Evolutionary conservation across 257 asterid species (phyloP).

Genomic region (Coffea eugenioides): DNA sequence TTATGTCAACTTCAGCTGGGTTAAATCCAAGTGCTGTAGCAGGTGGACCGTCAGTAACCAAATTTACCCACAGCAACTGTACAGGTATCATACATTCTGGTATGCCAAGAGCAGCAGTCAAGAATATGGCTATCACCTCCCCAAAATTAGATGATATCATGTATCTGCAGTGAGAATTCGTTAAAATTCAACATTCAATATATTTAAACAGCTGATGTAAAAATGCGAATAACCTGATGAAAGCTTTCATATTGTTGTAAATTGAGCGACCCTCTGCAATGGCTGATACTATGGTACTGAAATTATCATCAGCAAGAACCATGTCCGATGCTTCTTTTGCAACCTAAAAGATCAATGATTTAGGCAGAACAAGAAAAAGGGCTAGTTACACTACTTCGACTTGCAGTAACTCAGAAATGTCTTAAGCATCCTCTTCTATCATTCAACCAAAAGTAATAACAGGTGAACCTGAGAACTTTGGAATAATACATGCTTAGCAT

Average conservation of each 20-base stretch:
- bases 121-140: conserved; percentile 84
- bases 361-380: background rate
- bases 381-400: background rate
- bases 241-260: conserved; percentile 92
- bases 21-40: conserved; percentile 93
- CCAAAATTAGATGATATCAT: conserved; percentile 93
- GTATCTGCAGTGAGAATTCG: conserved; percentile 45
- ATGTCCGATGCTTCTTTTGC: conserved; percentile 89
- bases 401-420: background rate
- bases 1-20: conserved; percentile 85
- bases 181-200: conserved; percentile 1
- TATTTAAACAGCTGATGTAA: background rate
- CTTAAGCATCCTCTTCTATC: background rate
- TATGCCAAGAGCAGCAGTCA: conserved; percentile 79
- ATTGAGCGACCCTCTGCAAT: conserved; percentile 88
- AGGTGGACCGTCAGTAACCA: conserved; percentile 97
- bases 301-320: conserved; percentile 93
- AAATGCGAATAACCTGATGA: conserved; percentile 54
- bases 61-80: conserved; percentile 90
- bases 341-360: conserved; percentile 43
- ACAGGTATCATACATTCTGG: conserved; percentile 92
- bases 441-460: background rate
- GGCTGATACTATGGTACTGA: conserved; percentile 85
- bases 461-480: background rate
- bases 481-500: no score